phyloP scores from a whole-genome alignment of 1,284 basidiomycete species.

The Filobasidium uniguttulatum region DNA sequence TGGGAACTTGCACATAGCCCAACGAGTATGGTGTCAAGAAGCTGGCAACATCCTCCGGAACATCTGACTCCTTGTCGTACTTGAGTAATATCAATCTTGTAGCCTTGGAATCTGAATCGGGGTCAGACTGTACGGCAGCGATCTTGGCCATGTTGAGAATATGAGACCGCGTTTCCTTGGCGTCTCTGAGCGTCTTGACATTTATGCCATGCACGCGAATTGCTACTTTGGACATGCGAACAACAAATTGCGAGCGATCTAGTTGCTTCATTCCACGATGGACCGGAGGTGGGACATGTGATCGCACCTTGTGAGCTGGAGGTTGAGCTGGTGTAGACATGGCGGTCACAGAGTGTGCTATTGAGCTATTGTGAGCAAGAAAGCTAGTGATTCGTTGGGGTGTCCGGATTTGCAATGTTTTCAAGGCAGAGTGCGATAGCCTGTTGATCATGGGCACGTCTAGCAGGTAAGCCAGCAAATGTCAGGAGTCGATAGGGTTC shows the following conservation, averaged over 20 bases:
- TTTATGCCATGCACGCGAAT: conserved; percentile 48
- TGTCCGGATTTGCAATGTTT: no score
- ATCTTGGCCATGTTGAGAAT: conserved; percentile 6
- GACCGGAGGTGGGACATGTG: conserved; percentile 24
- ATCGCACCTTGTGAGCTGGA: no score
- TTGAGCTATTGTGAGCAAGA: no score
- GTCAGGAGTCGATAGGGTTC: no score
- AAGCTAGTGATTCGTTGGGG: no score
- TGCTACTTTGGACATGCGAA: conserved; percentile 52
- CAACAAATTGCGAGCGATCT: conserved; percentile 51
- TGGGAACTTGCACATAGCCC: conserved; percentile 49
- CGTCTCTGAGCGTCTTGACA: conserved; percentile 46
- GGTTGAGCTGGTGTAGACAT: no score
- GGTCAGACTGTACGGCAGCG: conserved; percentile 9
- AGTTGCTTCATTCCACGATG: conserved; percentile 38
- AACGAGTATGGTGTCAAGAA: conserved; percentile 19
- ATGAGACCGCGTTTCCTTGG: conserved; percentile 45
- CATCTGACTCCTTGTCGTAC: conserved; percentile 1
- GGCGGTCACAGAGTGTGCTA: no score
- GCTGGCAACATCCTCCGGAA: background rate
- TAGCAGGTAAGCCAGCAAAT: no score
- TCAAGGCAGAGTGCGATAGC: no score
- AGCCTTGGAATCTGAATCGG: conserved; percentile 1
- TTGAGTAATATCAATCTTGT: conserved; percentile 8
- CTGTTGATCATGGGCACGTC: no score